A percentile compares a stretch with the other conserved stretches of the same genome.
Evolutionary conservation across 139 green algal species (phyloP).

Genomic region (Chlamydomonas incerta): DNA sequence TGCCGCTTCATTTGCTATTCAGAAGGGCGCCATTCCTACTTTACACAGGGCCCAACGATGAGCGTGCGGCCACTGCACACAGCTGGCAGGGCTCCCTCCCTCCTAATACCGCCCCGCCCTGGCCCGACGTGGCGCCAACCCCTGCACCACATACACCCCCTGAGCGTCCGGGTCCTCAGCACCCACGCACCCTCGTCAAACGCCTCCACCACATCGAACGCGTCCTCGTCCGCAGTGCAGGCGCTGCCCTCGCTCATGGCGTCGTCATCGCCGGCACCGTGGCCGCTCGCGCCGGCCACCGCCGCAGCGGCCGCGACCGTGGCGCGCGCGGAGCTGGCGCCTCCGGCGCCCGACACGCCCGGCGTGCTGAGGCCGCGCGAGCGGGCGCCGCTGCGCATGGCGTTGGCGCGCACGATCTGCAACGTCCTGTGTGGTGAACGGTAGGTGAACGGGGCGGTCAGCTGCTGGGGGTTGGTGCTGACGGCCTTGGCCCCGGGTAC

Average conservation of each 20-base stretch:
- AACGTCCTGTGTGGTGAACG: background rate
- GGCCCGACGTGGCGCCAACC: too few species aligned
- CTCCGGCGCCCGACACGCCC: background rate
- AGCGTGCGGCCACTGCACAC: too few species aligned
- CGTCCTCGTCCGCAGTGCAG: conserved; percentile 49
- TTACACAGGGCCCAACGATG: too few species aligned
- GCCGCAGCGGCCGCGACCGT: background rate
- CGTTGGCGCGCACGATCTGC: conserved; percentile 29
- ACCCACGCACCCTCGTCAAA: conserved; percentile 54
- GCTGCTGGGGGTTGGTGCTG: background rate
- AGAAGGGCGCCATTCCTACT: too few species aligned
- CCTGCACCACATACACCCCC: too few species aligned
- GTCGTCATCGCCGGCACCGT: background rate
- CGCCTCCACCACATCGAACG: conserved; percentile 51
- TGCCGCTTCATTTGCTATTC: too few species aligned
- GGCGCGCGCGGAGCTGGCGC: too few species aligned
- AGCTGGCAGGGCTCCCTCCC: too few species aligned
- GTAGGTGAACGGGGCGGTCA: background rate
- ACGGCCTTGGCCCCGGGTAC: too few species aligned
- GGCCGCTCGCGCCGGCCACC: background rate
- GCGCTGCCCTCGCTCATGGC: conserved; percentile 18
- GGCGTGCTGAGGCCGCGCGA: conserved; percentile 22
- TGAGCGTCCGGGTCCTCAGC: too few species aligned
- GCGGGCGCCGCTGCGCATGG: conserved; percentile 6
- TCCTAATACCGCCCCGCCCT: too few species aligned